Evolutionary conservation across 176 grass and related monocot species (phyloP), one percentile per base, ranked within the genome.

Genomic region (Eremochloa ophiuroides): DNA sequence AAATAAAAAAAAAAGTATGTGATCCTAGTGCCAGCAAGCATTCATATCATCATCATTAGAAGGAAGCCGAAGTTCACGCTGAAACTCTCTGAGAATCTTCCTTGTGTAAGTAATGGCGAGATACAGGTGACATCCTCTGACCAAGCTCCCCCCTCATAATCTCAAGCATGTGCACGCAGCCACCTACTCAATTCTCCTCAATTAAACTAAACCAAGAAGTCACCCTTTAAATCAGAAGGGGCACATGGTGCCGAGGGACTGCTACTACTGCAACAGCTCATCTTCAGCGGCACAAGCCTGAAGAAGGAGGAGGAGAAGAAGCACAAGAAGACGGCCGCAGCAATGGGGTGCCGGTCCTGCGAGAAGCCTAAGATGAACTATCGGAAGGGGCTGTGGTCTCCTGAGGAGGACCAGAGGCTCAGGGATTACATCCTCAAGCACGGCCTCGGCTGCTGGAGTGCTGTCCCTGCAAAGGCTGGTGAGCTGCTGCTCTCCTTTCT

Each of bases 291-390:
- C 8, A 64, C n/a, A 80, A n/a, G 78, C 47, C 10, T 63, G 66
- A 66, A 69, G 30, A 18, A 50, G 16, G 7, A 50, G 47, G 5
- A 50, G 16, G 6, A 35, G 9, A 58, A 46, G 70, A 65, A 75
- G 43, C 20, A 55, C 10, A 16, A 62, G 67, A 62, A 8, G 51
- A n/a, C 22, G 26, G 10, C 40, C 4, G 16, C 42, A n/a, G 18
- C 55, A 30, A 97, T 94, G 94, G 94, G 89, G 66, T 87, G 91
- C 76, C 86, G 87, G 72, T 90, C 83, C 62, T 94, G 94, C 47
- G 91, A 97, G 23, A 97, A 92, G 83, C 91, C 94, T 0, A 94
- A 90, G 84, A 91, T 90, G 94, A 97, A 76, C 76, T 92, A 88
- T 73, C 85, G 80, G 72, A 97, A 92, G 80, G 94, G 91, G 30